Evolutionary conservation across 768 basidiomycete genomes (phyloP).

Genomic region (Fomitopsis pulvina): DNA sequence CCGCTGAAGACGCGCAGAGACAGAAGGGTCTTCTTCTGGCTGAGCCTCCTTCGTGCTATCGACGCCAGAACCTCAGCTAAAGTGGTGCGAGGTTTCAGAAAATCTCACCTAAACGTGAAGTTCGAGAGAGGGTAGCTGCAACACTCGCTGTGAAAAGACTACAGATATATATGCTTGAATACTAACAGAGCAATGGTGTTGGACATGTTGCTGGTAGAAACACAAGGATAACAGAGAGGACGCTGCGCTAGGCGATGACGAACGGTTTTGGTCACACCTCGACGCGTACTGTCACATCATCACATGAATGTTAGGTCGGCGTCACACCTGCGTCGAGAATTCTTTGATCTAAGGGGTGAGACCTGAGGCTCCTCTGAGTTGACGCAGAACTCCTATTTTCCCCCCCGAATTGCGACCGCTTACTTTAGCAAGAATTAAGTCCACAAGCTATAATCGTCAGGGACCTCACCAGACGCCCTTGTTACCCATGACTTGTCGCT

Average conservation of each 20-base stretch:
- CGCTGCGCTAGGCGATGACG: too few relatives aligned
- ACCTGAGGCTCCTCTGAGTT: too few relatives aligned
- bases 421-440: too few relatives aligned
- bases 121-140: conserved; percentile 79
- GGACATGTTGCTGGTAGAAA: conserved; percentile 28
- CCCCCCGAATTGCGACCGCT: too few relatives aligned
- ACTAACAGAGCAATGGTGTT: conserved; percentile 47
- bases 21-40: conserved; percentile 95
- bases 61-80: not conserved
- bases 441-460: too few relatives aligned
- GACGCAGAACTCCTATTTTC: too few relatives aligned
- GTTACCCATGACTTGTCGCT: too few relatives aligned
- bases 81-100: not conserved
- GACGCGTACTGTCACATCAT: not conserved
- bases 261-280: not conserved
- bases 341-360: too few relatives aligned
- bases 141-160: not conserved
- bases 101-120: conserved; percentile 77
- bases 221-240: not conserved
- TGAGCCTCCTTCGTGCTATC: conserved; percentile 93
- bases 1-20: conserved; percentile 88
- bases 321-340: too few relatives aligned
- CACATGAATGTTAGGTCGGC: not conserved
- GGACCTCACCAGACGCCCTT: too few relatives aligned
- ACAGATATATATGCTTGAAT: not conserved